Percentiles rank a stretch among this genome's conserved stretches.
These are phyloP conservation scores for Dujonia santamariae DNA, from an alignment of 1,139 yeast genomes.

Conservation along the genomic window DNA sequence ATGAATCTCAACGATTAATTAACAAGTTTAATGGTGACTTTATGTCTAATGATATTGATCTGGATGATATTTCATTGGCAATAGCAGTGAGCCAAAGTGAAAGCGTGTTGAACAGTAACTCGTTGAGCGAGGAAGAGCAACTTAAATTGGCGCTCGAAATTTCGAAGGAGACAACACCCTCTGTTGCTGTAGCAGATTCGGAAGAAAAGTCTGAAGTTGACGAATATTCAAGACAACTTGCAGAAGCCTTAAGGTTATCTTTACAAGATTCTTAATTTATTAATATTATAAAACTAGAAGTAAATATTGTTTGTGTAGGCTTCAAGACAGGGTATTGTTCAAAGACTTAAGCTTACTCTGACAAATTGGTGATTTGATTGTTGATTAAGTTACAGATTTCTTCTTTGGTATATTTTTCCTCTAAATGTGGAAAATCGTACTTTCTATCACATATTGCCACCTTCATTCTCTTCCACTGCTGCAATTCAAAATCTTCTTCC, in stretches of 20 bases:
- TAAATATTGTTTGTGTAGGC: too few species aligned
- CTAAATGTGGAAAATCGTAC: slow-evolving; percentile 25
- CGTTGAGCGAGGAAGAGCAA: slow-evolving; percentile 20
- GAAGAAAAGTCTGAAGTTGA: background rate
- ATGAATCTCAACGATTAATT: slow-evolving; percentile 23
- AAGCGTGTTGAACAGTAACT: background rate
- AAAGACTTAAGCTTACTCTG: slow-evolving; percentile 1
- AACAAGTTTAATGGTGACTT: slow-evolving; percentile 45
- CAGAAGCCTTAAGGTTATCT: slow-evolving; percentile 6
- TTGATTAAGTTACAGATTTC: slow-evolving; percentile 25
- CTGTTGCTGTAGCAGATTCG: background rate
- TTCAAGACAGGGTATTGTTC: too few species aligned
- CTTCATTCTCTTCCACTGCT: slow-evolving; percentile 33
- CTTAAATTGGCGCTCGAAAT: slow-evolving; percentile 23
- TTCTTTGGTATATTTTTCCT: slow-evolving; percentile 17
- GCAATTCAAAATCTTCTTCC: slow-evolving; percentile 29
- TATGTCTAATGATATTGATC: slow-evolving; percentile 13
- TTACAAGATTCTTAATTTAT: background rate
- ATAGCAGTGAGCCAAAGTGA: slow-evolving; percentile 49
- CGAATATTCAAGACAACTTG: slow-evolving; percentile 4
- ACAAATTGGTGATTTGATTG: slow-evolving; percentile 29
- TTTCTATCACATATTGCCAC: slow-evolving; percentile 26
- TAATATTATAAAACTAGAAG: too few species aligned
- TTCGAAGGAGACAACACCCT: slow-evolving; percentile 12
- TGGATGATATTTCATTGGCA: slow-evolving; percentile 43